Base-by-base conservation (phyloP, 1,139 yeast genomes). In the Ogataea hybrid region DNA sequence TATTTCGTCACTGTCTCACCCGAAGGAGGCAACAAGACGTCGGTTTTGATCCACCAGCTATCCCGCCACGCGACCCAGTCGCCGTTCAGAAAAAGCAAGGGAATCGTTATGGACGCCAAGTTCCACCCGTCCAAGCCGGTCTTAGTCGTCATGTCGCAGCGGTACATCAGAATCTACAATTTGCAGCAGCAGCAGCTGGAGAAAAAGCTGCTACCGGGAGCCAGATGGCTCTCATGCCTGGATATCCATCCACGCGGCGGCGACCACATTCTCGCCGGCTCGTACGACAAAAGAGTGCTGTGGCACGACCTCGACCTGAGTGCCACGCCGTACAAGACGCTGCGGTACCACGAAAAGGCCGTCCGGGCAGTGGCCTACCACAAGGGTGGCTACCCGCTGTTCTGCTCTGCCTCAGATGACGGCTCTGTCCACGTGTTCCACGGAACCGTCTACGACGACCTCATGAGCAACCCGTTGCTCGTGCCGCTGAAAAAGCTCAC, bases 81-180 rank as follows among this genome's bases (percentile, higher is more conserved):
- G 14, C 99, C 99, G 50, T 92, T 92, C 77, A 77, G 81, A 56
- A 88, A 88, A 65, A 79, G 95, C 28, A 87, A 87, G 70, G 99
- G 99, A 51, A 83, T 90, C 49, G 83, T 90, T 35, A 89, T 89
- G 82, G 96, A 88, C 63, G 97, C 96, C 50, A 85, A 84, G 65
- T 92, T 92, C 79, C 99, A 92, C 67, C 98, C 99, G 20, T 83
- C 87, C 69, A 83, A 87, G 59, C 98, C 99, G 15, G 95, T 88
- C 61, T 73, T 92, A 50, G 86, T 87, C 60, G 97, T 94, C 37
- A 92, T 95, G 53, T 86, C 96, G 8, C 98, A 92, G 69, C 77
- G 97, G 60, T 87, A 89, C 55, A 76, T 92, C 54, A 81, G 96
- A 57, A 79, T 92, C 44, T 92, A 92, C 65, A 96, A 92, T 64